phyloP scores from a whole-genome alignment of 1,284 basidiomycete genomes.

The Cryptococcus sp. region DNA sequence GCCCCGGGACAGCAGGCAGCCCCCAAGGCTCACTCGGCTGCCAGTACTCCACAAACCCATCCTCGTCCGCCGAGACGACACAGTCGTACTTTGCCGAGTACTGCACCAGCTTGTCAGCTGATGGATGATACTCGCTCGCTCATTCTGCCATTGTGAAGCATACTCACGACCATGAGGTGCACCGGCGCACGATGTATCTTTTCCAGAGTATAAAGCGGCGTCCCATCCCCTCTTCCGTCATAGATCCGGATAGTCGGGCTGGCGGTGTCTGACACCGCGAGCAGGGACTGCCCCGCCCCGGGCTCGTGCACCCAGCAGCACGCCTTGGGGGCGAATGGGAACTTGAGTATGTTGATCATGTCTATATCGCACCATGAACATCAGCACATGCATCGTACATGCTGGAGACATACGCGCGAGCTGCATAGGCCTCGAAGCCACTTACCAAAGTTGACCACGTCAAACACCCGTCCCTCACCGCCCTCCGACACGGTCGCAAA shows the following conservation, averaged over 20 bases:
- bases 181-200: constrained; percentile 82
- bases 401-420: background rate
- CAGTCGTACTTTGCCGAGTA: constrained; percentile 87
- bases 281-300: constrained; percentile 78
- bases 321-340: constrained; percentile 76
- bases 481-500: constrained; percentile 86
- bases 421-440: background rate
- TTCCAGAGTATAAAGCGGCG: constrained; percentile 68
- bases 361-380: constrained; percentile 55
- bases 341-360: constrained; percentile 97
- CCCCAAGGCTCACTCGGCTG: constrained; percentile 80
- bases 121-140: too few species aligned
- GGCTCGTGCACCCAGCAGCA: constrained; percentile 91
- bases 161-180: constrained; percentile 80
- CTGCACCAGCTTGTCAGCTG: constrained; percentile 50
- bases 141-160: background rate
- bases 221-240: constrained; percentile 82
- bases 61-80: constrained; percentile 90
- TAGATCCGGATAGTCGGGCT: constrained; percentile 80
- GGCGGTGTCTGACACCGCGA: constrained; percentile 83
- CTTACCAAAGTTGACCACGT: constrained; percentile 92
- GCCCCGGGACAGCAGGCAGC: constrained; percentile 68
- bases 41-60: constrained; percentile 97
- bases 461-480: constrained; percentile 87
- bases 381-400: background rate